Conservation (phyloP, 306 rosid species). For the Quercus mongolica region DNA sequence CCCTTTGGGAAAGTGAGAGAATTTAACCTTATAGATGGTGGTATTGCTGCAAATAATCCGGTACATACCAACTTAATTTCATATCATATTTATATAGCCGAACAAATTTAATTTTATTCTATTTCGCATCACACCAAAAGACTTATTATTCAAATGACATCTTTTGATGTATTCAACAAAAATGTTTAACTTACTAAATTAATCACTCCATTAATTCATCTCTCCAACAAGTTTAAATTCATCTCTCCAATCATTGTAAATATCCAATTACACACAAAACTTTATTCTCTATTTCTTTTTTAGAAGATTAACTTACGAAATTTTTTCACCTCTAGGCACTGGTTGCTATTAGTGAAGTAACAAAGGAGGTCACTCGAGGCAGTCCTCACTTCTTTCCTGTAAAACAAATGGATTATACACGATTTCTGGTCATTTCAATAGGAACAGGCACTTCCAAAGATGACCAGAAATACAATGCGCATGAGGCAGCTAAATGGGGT, state of each 20-base stretch:
- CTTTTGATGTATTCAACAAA: no score
- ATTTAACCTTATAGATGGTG: slow-evolving; percentile 41
- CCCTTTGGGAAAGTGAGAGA: slow-evolving; percentile 6
- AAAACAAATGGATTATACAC: slow-evolving; percentile 21
- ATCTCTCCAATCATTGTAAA: no score
- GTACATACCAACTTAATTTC: slow-evolving; percentile 4
- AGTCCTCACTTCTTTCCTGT: slow-evolving; percentile 12
- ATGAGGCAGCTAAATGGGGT: slow-evolving; percentile 36
- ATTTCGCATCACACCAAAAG: no score
- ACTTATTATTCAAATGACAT: no score
- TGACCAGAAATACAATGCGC: slow-evolving; percentile 22
- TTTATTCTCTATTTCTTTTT: neutral
- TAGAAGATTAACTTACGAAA: neutral
- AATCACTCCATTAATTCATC: no score
- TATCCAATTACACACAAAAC: neutral
- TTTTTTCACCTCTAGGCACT: slow-evolving; percentile 31
- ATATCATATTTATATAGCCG: neutral
- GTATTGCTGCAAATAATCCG: slow-evolving; percentile 34
- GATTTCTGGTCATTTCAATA: slow-evolving; percentile 46
- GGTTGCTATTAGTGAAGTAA: slow-evolving; percentile 57
- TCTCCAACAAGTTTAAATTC: no score
- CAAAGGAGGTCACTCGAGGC: slow-evolving; percentile 24
- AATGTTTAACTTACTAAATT: no score
- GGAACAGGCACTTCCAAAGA: slow-evolving; percentile 47
- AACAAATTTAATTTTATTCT: no score